Evolutionary conservation across 2,329 filamentous ascomycete genomes (phyloP), one percentile per base, ranked within the genome.

Genomic region (Penicillium sp.): DNA sequence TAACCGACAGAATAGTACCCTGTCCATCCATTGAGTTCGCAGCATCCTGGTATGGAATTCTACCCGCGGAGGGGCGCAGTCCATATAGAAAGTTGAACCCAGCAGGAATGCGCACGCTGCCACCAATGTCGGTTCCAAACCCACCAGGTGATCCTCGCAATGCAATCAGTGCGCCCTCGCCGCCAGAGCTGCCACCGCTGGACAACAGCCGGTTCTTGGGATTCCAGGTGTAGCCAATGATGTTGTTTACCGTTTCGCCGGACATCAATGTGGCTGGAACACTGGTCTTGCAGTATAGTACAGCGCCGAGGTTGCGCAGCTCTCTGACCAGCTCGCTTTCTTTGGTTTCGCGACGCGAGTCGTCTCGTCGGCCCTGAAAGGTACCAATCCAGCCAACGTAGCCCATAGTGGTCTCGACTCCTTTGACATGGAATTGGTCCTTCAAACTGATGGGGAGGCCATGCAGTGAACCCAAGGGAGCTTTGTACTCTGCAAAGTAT

Each of bases 371-470:
- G 35, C 76, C 79, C 59, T 83, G 63, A 48, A 81, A 77, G 0
- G 76, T 77, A 5, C 74, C 76, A n/a, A 83, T 76, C 73, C 79
- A 81, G n/a, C 80, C 78, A 16, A 83, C 69, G 53, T 83, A 84
- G 9, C 79, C 80, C 70, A 83, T 83, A 57, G 64, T 80, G 59
- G 47, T 77, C 43, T 78, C 74, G 3, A 76, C 64, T 1, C 72
- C 73, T 56, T 71, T 63, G 4, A 73, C 58, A 33, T 71, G 67
- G 42, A 74, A 72, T 41, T 71, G 69, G 48, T 75, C 72, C 45
- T 75, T 75, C 20, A 75, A 48, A 33, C 69, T 80, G 19, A 83
- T 63, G 2, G 80, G 80, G 1, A 84, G 65, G 4, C 81, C 81
- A 51, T 84, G 81, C 0, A 85, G 68, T 2, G 80, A 79, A 0